Evolutionary conservation across 805 yeast species (phyloP), one percentile per base, ranked within the genome.

Genomic region (Kodamaea sagamina): DNA sequence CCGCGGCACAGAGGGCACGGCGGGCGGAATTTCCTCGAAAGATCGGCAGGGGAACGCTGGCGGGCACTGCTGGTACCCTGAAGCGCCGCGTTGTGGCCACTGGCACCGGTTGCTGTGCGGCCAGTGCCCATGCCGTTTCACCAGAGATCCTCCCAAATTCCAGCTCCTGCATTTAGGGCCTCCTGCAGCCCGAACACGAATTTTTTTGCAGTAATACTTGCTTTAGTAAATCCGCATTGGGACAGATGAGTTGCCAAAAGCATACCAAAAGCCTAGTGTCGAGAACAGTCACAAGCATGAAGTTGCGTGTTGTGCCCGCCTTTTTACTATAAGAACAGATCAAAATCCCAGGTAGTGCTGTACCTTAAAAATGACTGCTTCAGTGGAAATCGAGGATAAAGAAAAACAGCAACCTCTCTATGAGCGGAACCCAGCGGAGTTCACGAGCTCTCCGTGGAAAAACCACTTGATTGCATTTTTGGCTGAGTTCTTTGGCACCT

Each of bases 401-500:
- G 52, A 62, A 41, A 64, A 61, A 51, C 47, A 48, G 39, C 55
- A 55, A 11, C 47, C 52, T 43, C 62, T 58, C 35, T 62, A 62
- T 44, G 61, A 54, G 44, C 65, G 62, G 41, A 56, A 54, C 40
- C 50, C 46, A 13, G 46, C 47, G 29, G 55, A 42, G 5, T 18
- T 32, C 16, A 26, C 50, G 13, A 47, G 53, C 18, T 49, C 63
- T 16, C 51, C 61, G 13, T 29, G 46, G 40, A 63, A 61, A 42
- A 82, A 84, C 68, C 87, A 84, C 54, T 52, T 77, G 37, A 71
- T 84, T 54, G 90, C 89, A n/a, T 72, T 75, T 26, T 65, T 78
- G 46, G 93, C 89, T 63, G 96, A 88, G 67, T 86, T 88, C 63
- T 76, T 81, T 55, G 96, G 96, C 55, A 88, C 96, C 27, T 88